A percentile compares a stretch with the other conserved stretches of the same genome.
Conservation (phyloP, 768 basidiomycete species). For the Suillus paluster region DNA sequence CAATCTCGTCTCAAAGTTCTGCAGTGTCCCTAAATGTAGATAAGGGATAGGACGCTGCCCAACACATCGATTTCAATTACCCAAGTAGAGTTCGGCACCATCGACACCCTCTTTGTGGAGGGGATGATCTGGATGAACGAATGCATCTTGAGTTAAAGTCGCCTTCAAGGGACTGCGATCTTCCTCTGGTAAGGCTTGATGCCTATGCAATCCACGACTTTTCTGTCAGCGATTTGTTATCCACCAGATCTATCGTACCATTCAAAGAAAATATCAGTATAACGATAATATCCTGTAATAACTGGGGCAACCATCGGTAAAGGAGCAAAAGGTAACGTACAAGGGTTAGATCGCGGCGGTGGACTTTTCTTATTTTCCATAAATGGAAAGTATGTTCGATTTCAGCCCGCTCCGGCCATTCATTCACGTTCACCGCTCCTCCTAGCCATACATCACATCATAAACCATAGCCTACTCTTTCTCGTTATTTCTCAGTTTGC, state of each 20-base stretch:
- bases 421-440: background rate
- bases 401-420: background rate
- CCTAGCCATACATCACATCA: background rate
- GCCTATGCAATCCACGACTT: slow-evolving; percentile 44
- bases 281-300: slow-evolving; percentile 78
- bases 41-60: background rate
- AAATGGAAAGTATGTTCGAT: slow-evolving; percentile 1
- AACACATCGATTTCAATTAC: slow-evolving; percentile 39
- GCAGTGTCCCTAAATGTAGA: slow-evolving; percentile 58
- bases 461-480: background rate
- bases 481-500: slow-evolving; percentile 6
- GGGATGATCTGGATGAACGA: slow-evolving; percentile 75
- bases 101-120: slow-evolving; percentile 62
- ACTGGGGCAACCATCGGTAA: slow-evolving; percentile 43
- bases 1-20: slow-evolving; percentile 75
- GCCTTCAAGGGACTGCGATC: slow-evolving; percentile 71
- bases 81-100: slow-evolving; percentile 75
- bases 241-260: slow-evolving; percentile 49
- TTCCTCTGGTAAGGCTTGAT: slow-evolving; percentile 56
- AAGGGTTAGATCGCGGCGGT: background rate
- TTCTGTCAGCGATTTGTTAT: background rate
- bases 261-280: slow-evolving; percentile 85
- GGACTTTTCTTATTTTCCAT: background rate
- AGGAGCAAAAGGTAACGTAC: slow-evolving; percentile 12
- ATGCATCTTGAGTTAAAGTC: slow-evolving; percentile 68